Conservation (phyloP, 371 early-diverging fungal genomes). For the Chytridiales sp. region DNA sequence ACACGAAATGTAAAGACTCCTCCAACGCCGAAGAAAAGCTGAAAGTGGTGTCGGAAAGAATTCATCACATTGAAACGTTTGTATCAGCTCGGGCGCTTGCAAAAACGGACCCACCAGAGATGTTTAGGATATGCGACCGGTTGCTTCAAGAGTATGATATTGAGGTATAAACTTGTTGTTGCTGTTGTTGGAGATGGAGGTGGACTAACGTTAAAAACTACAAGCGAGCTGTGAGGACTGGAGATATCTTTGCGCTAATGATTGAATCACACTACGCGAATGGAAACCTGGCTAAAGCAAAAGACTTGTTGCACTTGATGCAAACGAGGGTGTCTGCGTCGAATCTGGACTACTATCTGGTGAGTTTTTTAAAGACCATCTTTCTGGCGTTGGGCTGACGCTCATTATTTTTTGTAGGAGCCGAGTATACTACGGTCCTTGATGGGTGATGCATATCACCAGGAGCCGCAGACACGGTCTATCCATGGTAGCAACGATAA, state of each 20-base stretch:
- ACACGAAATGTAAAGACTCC: slow-evolving; percentile 29
- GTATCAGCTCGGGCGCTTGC: slow-evolving; percentile 34
- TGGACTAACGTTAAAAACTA: not conserved
- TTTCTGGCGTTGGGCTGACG: too few species aligned
- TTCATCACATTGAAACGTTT: slow-evolving; percentile 38
- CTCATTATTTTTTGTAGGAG: too few species aligned
- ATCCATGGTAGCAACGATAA: too few species aligned
- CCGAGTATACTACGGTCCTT: too few species aligned
- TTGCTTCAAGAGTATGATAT: slow-evolving; percentile 43
- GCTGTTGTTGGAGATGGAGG: not conserved
- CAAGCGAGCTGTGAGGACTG: slow-evolving; percentile 38
- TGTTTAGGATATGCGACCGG: slow-evolving; percentile 38
- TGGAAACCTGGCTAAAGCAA: slow-evolving; percentile 38
- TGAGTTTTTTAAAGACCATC: slow-evolving; percentile 5
- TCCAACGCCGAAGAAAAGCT: slow-evolving; percentile 5
- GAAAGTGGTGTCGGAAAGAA: slow-evolving; percentile 17
- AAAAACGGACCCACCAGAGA: slow-evolving; percentile 25
- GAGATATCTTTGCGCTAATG: slow-evolving; percentile 55
- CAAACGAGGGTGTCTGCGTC: slow-evolving; percentile 19
- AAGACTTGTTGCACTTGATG: slow-evolving; percentile 29
- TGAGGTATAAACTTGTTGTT: slow-evolving; percentile 32
- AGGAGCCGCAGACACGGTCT: too few species aligned
- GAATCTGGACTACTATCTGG: slow-evolving; percentile 48
- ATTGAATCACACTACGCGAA: slow-evolving; percentile 39
- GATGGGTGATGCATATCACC: too few species aligned